These are phyloP conservation scores for Helianthus tuberosus DNA, from an alignment of 129 eudicot species.

Conservation along the genomic window DNA sequence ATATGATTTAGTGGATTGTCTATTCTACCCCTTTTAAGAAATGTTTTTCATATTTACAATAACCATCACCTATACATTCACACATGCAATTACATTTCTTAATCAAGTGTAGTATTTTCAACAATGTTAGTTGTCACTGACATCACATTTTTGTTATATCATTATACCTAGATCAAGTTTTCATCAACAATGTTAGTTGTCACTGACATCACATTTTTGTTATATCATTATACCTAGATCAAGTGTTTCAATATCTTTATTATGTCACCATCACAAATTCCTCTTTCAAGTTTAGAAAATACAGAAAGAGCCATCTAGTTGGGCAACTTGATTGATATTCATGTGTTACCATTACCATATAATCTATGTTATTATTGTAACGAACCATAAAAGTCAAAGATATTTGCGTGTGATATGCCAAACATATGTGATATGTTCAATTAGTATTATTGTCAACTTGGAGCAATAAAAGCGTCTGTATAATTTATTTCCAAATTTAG, in stretches of 20 bases:
- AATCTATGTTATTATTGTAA: constrained; percentile 16
- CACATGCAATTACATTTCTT: no score
- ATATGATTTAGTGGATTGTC: no score
- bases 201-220: constrained; percentile 13
- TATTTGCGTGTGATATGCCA: constrained; percentile 34
- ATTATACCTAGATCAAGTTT: no score
- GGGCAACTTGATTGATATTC: constrained; percentile 32
- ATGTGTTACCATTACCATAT: constrained; percentile 14
- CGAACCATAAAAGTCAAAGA: constrained; percentile 31
- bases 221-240: neutral
- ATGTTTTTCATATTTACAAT: no score
- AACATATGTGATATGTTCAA: constrained; percentile 4
- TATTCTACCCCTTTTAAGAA: no score
- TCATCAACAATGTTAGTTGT: neutral
- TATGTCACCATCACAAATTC: neutral
- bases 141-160: no score
- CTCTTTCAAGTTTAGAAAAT: neutral
- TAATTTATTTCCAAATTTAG: constrained; percentile 25
- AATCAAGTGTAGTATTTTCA: no score
- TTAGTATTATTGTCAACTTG: constrained; percentile 33
- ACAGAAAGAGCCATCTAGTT: neutral
- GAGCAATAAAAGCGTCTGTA: constrained; percentile 16
- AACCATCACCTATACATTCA: no score
- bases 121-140: no score
- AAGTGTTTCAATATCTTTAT: constrained; percentile 14